A percentile compares a stretch with the other conserved stretches of the same genome.
Conservation (phyloP, 345 rosid species). For the Linum lewisii region DNA sequence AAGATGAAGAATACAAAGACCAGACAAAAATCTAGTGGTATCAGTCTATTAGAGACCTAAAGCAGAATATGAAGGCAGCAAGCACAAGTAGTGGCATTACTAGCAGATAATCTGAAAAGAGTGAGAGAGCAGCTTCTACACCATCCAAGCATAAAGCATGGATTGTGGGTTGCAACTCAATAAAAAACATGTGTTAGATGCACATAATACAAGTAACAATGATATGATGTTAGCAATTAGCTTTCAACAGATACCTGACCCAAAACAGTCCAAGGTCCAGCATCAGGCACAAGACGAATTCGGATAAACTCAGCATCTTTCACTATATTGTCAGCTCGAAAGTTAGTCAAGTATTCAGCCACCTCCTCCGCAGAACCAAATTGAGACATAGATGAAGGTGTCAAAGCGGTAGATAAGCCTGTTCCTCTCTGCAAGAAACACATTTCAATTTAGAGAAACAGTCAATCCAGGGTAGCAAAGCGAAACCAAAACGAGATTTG, state of each 20-base stretch:
- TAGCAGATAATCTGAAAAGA: no score
- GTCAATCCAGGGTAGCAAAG: neutral
- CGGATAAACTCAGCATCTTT: constrained; percentile 86
- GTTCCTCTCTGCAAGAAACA: constrained; percentile 78
- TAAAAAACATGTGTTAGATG: neutral
- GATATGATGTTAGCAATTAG: no score
- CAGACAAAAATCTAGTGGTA: constrained; percentile 1
- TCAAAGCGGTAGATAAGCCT: constrained; percentile 76
- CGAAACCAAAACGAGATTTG: neutral
- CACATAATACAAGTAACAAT: neutral
- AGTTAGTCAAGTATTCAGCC: constrained; percentile 59
- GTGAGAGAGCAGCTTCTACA: neutral
- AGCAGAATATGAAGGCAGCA: neutral
- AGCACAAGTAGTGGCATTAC: constrained; percentile 3
- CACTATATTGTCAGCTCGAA: constrained; percentile 83
- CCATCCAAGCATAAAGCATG: neutral
- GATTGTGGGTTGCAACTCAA: neutral
- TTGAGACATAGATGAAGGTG: constrained; percentile 79
- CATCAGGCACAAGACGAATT: constrained; percentile 64
- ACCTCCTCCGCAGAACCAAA: constrained; percentile 47
- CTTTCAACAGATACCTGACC: constrained; percentile 55
- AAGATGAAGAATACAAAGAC: constrained; percentile 1
- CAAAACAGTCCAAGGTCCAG: constrained; percentile 69
- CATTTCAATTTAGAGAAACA: constrained; percentile 9
- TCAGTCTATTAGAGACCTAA: neutral